Base-by-base conservation (phyloP, 176 grass and related monocot species). In the Ananas comosus region DNA sequence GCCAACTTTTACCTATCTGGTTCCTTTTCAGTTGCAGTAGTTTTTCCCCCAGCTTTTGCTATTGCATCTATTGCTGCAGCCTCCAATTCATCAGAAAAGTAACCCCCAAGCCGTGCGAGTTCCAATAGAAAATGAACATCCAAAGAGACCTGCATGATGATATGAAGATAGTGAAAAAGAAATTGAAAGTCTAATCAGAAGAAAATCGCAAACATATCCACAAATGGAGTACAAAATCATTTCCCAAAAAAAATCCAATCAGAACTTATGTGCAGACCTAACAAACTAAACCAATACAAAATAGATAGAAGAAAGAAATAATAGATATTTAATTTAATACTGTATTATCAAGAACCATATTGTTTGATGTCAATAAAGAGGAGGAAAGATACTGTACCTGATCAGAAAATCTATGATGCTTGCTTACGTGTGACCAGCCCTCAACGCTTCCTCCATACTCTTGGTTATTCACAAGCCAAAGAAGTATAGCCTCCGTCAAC, bases 91-190 rank as follows among this genome's bases (percentile, higher is more conserved):
- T 73, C 79, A 0, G 82, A 82, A 70, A 52, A 81, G 74, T 81
- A 78, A 2, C 83, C 74, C 3, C 80, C 64, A 29, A 83, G 18
- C 17, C 16, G 19, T 50, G 78, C 83, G 27, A 86, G 16, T 70
- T 91, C 74, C n/a, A 83, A 13, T 0, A 91, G 71, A 63, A 91
- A 91, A 87, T 87, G 68, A 54, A 87, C 59, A 57, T 86, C 83
- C 42, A 86, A 59, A 72, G 72, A 76, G 78, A 83, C 65, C 83
- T 85, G 79, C 47, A 16, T 2, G 16, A 74, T 8, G 64, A 51
- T 10, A 64, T 64, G 13, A 56, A n/a, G 12, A 48, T 49, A 64
- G 11, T 17, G 18, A 64, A 64, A 23, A 19, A 59, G 19, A 61
- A 61, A 61, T 18, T 61, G n/a, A 57, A 2, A 56, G 5, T 56